Evolutionary conservation across 768 basidiomycete genomes (phyloP).

Genomic region (Hortiboletus campestris): DNA sequence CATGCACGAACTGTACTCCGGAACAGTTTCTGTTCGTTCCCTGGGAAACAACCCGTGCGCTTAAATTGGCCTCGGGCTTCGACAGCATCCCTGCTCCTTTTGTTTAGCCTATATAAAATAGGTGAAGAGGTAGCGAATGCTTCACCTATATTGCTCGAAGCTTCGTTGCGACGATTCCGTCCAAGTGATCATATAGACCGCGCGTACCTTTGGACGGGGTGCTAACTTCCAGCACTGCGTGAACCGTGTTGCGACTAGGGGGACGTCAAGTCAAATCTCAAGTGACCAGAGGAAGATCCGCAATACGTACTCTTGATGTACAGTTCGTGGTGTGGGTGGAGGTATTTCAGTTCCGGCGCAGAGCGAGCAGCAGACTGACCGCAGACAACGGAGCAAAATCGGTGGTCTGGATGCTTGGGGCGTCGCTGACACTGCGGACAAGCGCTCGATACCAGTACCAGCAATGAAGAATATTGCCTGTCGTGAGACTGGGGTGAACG

Average conservation of each 20-base stretch:
- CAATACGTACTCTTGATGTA: slow-evolving; percentile 6
- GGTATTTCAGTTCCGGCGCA: slow-evolving; percentile 18
- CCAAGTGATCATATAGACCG: slow-evolving; percentile 24
- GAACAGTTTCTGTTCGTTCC: slow-evolving; percentile 27
- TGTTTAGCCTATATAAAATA: background rate
- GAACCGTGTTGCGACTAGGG: slow-evolving; percentile 15
- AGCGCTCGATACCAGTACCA: background rate
- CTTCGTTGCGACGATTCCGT: background rate
- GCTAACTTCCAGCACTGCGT: slow-evolving; percentile 3
- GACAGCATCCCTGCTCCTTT: slow-evolving; percentile 11
- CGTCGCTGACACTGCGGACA: slow-evolving; percentile 19
- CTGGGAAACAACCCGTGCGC: background rate
- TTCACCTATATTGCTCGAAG: slow-evolving; percentile 21
- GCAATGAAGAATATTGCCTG: background rate
- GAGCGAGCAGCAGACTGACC: slow-evolving; percentile 3
- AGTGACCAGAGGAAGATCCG: accelerated
- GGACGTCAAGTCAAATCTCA: background rate
- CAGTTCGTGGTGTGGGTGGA: slow-evolving; percentile 7
- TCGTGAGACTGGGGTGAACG: too few species aligned
- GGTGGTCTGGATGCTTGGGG: slow-evolving; percentile 13
- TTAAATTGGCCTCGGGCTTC: slow-evolving; percentile 13
- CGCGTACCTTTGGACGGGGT: slow-evolving; percentile 13
- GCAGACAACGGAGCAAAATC: slow-evolving; percentile 23
- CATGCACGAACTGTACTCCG: slow-evolving; percentile 23
- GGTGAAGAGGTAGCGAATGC: background rate